These are phyloP conservation scores for Amphicarpaea edgeworthii DNA, from an alignment of 306 rosid genomes.

Conservation along the genomic window DNA sequence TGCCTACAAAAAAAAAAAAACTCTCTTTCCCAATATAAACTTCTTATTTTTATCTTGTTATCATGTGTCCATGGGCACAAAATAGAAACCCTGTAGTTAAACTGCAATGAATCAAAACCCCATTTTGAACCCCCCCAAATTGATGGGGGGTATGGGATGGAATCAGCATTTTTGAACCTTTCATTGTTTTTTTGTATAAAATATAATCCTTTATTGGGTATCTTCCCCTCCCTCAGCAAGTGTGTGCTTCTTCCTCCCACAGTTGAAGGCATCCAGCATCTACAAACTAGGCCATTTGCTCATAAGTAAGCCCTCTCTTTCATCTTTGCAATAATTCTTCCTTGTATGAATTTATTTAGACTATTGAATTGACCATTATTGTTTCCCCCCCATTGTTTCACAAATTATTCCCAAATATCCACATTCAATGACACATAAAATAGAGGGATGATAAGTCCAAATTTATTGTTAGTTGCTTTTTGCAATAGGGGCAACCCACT, in stretches of 20 bases:
- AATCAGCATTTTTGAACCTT: neutral
- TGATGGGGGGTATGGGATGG: neutral
- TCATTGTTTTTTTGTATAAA: neutral
- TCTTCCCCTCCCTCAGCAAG: neutral
- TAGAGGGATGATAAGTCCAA: neutral
- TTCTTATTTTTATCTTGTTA: neutral
- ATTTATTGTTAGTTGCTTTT: neutral
- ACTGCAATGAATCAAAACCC: neutral
- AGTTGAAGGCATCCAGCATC: neutral
- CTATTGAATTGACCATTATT: neutral
- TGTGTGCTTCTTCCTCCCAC: constrained; percentile 4
- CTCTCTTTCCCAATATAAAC: neutral
- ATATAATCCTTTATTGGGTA: neutral
- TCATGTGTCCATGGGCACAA: neutral
- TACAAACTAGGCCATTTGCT: neutral
- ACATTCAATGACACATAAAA: neutral
- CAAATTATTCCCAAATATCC: neutral
- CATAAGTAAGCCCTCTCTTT: neutral
- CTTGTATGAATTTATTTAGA: neutral
- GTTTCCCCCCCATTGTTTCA: neutral
- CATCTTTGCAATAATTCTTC: neutral
- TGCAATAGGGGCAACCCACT: neutral
- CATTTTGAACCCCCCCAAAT: neutral
- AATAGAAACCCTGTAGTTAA: neutral
- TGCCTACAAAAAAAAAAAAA: too few relatives aligned